These are phyloP conservation scores for Schwanniomyces etchellsii DNA, from an alignment of 1,139 yeast species.

Conservation along the genomic window DNA sequence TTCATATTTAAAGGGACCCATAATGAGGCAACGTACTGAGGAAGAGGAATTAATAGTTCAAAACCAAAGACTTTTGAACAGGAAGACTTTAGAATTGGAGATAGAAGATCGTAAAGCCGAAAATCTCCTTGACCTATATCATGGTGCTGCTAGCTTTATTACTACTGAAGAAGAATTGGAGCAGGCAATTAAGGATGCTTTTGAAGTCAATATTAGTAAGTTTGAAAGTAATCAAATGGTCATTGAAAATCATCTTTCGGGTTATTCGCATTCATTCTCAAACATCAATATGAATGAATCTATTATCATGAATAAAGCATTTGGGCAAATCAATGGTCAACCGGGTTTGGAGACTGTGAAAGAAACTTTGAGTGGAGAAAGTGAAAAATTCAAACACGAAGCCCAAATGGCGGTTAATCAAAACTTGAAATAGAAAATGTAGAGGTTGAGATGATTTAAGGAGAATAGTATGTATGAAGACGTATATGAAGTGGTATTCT, in stretches of 20 bases:
- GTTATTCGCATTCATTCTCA: slow-evolving; percentile 24
- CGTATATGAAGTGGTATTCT: too few species aligned
- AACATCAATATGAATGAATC: slow-evolving; percentile 25
- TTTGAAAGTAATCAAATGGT: slow-evolving; percentile 31
- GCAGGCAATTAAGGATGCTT: slow-evolving; percentile 51
- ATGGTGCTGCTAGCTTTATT: slow-evolving; percentile 60
- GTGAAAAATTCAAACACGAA: slow-evolving; percentile 31
- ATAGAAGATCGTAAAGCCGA: slow-evolving; percentile 44
- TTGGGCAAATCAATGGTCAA: slow-evolving; percentile 34
- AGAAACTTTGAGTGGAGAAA: slow-evolving; percentile 33
- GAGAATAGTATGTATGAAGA: too few species aligned
- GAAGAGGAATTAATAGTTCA: slow-evolving; percentile 52
- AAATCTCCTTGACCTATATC: slow-evolving; percentile 63
- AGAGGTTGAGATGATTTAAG: too few species aligned
- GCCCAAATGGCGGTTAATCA: slow-evolving; percentile 27
- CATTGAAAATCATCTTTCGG: slow-evolving; percentile 33
- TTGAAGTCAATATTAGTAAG: slow-evolving; percentile 37
- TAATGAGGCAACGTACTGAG: slow-evolving; percentile 65
- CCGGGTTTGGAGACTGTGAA: slow-evolving; percentile 46
- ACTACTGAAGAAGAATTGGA: slow-evolving; percentile 61
- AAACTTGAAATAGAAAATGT: slow-evolving; percentile 5
- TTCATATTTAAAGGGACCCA: slow-evolving; percentile 57
- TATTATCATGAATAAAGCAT: slow-evolving; percentile 29
- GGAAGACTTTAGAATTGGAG: slow-evolving; percentile 27
- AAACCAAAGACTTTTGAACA: slow-evolving; percentile 34